phyloP scores from a whole-genome alignment of 257 asterid genomes.

The Orobanche coerulescens region DNA sequence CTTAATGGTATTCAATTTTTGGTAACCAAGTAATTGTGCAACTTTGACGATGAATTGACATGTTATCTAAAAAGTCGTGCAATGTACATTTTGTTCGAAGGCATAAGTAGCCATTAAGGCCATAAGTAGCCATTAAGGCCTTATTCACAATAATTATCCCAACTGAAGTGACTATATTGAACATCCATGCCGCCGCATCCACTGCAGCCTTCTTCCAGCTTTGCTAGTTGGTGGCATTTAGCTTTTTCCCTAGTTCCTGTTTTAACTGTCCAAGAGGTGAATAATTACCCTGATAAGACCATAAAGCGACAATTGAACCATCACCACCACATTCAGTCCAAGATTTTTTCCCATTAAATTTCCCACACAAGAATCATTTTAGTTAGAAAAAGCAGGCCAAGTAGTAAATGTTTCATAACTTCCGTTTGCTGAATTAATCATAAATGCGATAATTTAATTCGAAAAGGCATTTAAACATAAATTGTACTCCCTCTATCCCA shows the following conservation, averaged over 20 bases:
- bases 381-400: not conserved
- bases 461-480: too few relatives aligned
- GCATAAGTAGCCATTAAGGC: constrained; percentile 63
- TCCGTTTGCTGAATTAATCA: too few relatives aligned
- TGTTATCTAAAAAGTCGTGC: not conserved
- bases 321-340: constrained; percentile 39
- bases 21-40: too few relatives aligned
- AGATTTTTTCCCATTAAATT: constrained; percentile 6
- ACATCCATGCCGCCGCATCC: constrained; percentile 87
- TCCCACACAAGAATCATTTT: constrained; percentile 23
- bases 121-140: constrained; percentile 94
- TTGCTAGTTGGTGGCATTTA: constrained; percentile 77
- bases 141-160: constrained; percentile 90
- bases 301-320: constrained; percentile 17
- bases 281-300: constrained; percentile 42
- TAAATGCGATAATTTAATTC: too few relatives aligned
- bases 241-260: constrained; percentile 16
- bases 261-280: constrained; percentile 25
- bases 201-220: constrained; percentile 91
- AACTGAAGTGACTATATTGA: constrained; percentile 91
- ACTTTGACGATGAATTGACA: too few relatives aligned
- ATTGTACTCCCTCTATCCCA: too few relatives aligned
- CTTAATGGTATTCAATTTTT: constrained; percentile 1
- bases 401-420: too few relatives aligned
- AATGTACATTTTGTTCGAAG: not conserved